A percentile compares a stretch with the other conserved stretches of the same genome.
Evolutionary conservation across 1,139 yeast genomes (phyloP).

Genomic region (Yamadazyma oceani): DNA sequence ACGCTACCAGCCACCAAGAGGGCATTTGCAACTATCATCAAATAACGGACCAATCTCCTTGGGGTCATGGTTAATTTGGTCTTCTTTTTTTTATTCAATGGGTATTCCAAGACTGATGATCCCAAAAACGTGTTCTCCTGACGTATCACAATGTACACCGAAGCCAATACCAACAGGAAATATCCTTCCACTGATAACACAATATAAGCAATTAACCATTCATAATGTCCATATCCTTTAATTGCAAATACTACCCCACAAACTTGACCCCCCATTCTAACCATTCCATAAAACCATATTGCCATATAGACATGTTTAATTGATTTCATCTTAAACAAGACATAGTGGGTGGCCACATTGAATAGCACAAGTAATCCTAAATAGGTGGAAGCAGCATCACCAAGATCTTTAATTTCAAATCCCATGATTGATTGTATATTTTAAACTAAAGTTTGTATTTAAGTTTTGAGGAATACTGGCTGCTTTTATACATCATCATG

Average conservation of each 20-base stretch:
- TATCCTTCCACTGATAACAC: slow-evolving; percentile 43
- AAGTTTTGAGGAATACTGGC: too few relatives aligned
- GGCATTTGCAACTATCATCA: slow-evolving; percentile 35
- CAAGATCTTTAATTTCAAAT: slow-evolving; percentile 20
- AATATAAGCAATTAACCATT: slow-evolving; percentile 39
- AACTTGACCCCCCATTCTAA: slow-evolving; percentile 35
- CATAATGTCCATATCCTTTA: slow-evolving; percentile 25
- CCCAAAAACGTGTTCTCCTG: too few relatives aligned
- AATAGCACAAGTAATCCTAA: slow-evolving; percentile 28
- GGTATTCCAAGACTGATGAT: too few relatives aligned
- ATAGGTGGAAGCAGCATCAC: slow-evolving; percentile 37
- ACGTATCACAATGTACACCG: slow-evolving; percentile 26
- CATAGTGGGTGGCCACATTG: slow-evolving; percentile 16
- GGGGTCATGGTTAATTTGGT: too few relatives aligned
- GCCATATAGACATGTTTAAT: slow-evolving; percentile 22
- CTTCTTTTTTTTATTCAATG: too few relatives aligned
- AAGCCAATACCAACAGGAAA: slow-evolving; percentile 29
- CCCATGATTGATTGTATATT: slow-evolving; percentile 1
- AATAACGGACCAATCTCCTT: slow-evolving; percentile 19
- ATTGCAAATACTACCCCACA: slow-evolving; percentile 36
- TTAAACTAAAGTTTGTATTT: too few relatives aligned
- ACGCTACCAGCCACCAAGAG: slow-evolving; percentile 35
- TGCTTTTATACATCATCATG: too few relatives aligned
- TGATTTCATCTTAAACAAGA: slow-evolving; percentile 20
- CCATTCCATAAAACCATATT: slow-evolving; percentile 27